A percentile compares a stretch with the other conserved stretches of the same genome.
phyloP scores from a whole-genome alignment of 2,329 filamentous ascomycete genomes.

The Botrytis tulipae region DNA sequence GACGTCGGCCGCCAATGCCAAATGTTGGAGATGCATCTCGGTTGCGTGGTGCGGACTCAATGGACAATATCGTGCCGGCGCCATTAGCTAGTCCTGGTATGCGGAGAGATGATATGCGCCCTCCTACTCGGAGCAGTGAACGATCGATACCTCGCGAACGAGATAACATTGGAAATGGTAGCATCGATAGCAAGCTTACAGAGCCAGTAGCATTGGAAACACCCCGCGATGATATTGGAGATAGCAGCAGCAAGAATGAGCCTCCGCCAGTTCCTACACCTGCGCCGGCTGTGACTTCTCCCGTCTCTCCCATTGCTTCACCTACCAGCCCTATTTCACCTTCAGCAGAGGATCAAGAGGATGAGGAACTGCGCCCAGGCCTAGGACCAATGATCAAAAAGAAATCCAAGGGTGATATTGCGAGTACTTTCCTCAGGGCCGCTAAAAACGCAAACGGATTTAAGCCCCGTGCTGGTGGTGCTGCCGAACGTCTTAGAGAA shows the following conservation, averaged over 20 bases:
- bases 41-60: slow-evolving; percentile 31
- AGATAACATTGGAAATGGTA: slow-evolving; percentile 21
- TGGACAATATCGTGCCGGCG: slow-evolving; percentile 39
- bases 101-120: slow-evolving; percentile 38
- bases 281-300: slow-evolving; percentile 14
- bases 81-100: slow-evolving; percentile 40
- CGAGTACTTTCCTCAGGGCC: slow-evolving; percentile 75
- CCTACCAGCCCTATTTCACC: slow-evolving; percentile 18
- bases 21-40: slow-evolving; percentile 35
- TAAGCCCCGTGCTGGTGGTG: slow-evolving; percentile 84
- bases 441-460: slow-evolving; percentile 71
- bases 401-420: slow-evolving; percentile 69
- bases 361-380: slow-evolving; percentile 60
- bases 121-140: slow-evolving; percentile 39
- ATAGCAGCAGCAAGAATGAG: slow-evolving; percentile 10
- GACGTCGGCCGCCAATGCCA: slow-evolving; percentile 39
- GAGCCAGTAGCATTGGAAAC: slow-evolving; percentile 13
- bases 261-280: not conserved
- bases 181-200: slow-evolving; percentile 6
- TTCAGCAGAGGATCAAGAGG: slow-evolving; percentile 25
- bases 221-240: not conserved
- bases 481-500: slow-evolving; percentile 68
- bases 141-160: slow-evolving; percentile 28
- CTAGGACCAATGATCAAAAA: slow-evolving; percentile 88
- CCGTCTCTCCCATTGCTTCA: slow-evolving; percentile 20